Percentiles rank a stretch among this genome's conserved stretches.
Conservation (phyloP, 169 alveolate species). For the Eimeria praecox region DNA sequence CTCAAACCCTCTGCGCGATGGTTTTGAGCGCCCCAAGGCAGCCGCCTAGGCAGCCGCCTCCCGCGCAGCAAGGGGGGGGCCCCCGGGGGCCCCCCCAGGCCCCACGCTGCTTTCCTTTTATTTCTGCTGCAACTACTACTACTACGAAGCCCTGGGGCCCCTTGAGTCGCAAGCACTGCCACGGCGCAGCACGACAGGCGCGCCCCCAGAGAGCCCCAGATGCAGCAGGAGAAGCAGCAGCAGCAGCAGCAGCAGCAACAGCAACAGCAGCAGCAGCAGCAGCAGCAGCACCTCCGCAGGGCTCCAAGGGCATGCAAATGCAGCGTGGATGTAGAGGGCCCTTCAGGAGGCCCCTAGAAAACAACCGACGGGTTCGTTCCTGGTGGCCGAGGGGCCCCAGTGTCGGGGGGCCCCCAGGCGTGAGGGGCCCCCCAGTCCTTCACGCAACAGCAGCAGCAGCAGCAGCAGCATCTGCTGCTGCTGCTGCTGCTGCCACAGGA, state of each 20-base stretch:
- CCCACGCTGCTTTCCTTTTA: neutral
- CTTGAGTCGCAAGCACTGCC: neutral
- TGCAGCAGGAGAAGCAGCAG: neutral
- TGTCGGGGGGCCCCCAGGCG: neutral
- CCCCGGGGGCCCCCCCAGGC: slow-evolving; percentile 22
- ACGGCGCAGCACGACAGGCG: neutral
- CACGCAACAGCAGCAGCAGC: neutral
- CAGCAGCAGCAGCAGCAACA: neutral
- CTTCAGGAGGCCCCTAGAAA: neutral
- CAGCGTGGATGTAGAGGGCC: neutral
- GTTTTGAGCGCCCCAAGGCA: neutral
- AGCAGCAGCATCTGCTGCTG: neutral
- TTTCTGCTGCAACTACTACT: neutral
- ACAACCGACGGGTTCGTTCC: slow-evolving; percentile 29
- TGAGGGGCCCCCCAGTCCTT: neutral
- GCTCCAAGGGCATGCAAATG: neutral
- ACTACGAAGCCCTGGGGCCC: neutral
- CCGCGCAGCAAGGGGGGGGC: slow-evolving; percentile 6
- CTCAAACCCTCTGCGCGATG: neutral
- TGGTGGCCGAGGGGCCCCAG: slow-evolving; percentile 44
- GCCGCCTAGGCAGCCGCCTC: slow-evolving; percentile 15
- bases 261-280: neutral
- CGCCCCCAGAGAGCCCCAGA: neutral
- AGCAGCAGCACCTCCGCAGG: neutral
- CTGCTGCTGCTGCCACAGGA: neutral